phyloP scores from a whole-genome alignment of 495 filamentous ascomycete species.

The Hypoxylon intermedium region DNA sequence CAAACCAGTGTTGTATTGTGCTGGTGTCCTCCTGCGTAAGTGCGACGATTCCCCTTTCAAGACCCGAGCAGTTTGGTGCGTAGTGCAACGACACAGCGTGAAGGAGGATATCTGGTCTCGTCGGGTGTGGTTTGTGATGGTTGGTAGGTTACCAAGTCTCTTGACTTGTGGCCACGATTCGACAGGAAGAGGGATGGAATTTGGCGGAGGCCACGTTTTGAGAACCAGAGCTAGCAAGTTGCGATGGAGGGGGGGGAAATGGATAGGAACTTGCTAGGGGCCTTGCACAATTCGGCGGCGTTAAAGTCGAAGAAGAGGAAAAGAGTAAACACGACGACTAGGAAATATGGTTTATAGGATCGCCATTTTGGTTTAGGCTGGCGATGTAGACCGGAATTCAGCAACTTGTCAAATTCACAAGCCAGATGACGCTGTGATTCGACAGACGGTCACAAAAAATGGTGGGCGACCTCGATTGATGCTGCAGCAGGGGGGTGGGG shows the following conservation, averaged over 20 bases:
- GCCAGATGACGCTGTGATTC: constrained; percentile 40
- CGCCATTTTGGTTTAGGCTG: constrained; percentile 20
- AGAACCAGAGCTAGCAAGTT: background rate
- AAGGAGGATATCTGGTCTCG: constrained; percentile 2
- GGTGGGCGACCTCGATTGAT: constrained; percentile 15
- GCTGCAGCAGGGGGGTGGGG: background rate
- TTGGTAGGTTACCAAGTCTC: constrained; percentile 1
- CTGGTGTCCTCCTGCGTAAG: constrained; percentile 3
- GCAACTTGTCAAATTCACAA: constrained; percentile 41
- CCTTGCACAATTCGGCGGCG: constrained; percentile 2
- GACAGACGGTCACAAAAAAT: constrained; percentile 19
- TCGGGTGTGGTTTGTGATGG: constrained; percentile 8
- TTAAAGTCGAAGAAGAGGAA: constrained; percentile 1
- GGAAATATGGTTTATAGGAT: constrained; percentile 19
- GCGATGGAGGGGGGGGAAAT: background rate
- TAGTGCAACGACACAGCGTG: background rate
- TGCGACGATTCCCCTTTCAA: background rate
- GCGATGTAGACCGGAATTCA: constrained; percentile 32
- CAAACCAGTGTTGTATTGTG: constrained; percentile 12
- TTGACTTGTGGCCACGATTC: constrained; percentile 33
- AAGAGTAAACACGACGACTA: constrained; percentile 4
- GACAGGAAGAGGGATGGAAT: constrained; percentile 11
- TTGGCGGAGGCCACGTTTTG: constrained; percentile 37
- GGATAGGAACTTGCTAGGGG: constrained; percentile 6
- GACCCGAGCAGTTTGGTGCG: constrained; percentile 4